A percentile compares a stretch with the other conserved stretches of the same genome.
These are phyloP conservation scores for Acanthamoeba culbertsoni DNA, from an alignment of 208 protist species.

Conservation along the genomic window DNA sequence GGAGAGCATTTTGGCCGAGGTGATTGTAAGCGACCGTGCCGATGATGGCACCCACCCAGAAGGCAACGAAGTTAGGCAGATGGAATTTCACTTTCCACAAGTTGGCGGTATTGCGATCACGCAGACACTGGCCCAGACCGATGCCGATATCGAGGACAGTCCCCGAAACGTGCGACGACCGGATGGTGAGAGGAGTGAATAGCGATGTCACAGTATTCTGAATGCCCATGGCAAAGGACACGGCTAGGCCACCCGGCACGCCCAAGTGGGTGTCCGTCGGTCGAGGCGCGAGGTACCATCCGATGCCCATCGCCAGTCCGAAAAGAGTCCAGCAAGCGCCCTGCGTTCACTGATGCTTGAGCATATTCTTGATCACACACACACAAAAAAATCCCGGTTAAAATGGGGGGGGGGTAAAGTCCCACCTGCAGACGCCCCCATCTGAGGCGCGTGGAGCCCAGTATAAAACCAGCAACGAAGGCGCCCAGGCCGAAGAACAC, in stretches of 20 bases:
- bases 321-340: not conserved
- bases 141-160: not conserved
- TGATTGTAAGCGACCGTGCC: conserved; percentile 18
- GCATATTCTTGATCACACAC: not conserved
- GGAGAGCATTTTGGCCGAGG: conserved; percentile 1
- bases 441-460: not conserved
- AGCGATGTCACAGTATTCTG: conserved; percentile 4
- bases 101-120: not conserved
- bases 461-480: not conserved
- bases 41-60: not conserved
- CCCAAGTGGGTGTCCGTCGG: not conserved
- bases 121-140: not conserved
- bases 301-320: not conserved
- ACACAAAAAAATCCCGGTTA: not conserved
- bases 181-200: not conserved
- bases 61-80: conserved; percentile 1
- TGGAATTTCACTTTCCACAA: conserved; percentile 35
- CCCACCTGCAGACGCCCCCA: not conserved
- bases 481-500: not conserved
- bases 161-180: not conserved
- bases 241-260: not conserved
- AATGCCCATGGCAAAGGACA: conserved; percentile 5
- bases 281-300: conserved; percentile 4
- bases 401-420: no score
- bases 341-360: not conserved